Percentiles rank a stretch among this genome's conserved stretches.
These are phyloP conservation scores for Blepharisma japonicum DNA, from an alignment of 73 alveolate genomes.

Conservation along the genomic window DNA sequence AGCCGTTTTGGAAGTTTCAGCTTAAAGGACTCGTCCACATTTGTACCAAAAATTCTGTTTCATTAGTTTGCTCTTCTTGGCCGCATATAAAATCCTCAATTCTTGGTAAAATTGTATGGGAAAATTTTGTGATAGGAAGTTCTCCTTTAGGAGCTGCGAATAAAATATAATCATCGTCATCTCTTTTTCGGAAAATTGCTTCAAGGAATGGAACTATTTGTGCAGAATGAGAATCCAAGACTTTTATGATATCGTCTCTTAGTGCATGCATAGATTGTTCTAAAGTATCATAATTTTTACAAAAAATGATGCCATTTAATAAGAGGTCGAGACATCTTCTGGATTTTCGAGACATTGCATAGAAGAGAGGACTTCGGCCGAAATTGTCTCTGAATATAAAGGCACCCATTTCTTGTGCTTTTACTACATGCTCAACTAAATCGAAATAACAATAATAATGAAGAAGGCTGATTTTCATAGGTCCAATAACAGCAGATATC, in stretches of 20 bases:
- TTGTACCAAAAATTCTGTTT: no score
- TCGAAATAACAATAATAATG: no score
- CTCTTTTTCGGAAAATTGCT: neutral
- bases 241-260: neutral
- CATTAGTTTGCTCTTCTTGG: no score
- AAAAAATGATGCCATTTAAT: neutral
- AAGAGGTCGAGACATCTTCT: neutral
- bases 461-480: no score
- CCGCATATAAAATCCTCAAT: no score
- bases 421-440: no score
- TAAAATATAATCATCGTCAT: neutral
- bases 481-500: no score
- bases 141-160: slow-evolving; percentile 10
- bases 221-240: neutral
- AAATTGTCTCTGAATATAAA: neutral
- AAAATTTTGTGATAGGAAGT: neutral
- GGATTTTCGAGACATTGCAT: neutral
- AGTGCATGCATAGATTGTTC: neutral
- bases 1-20: no score
- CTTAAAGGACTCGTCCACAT: no score
- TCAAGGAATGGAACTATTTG: neutral
- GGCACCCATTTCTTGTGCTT: no score
- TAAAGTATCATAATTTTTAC: neutral
- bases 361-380: neutral
- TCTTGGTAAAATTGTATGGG: no score